Evolutionary conservation across 2,329 filamentous ascomycete species (phyloP), one percentile per base, ranked within the genome.

Genomic region (Biscogniauxia mediterranea): DNA sequence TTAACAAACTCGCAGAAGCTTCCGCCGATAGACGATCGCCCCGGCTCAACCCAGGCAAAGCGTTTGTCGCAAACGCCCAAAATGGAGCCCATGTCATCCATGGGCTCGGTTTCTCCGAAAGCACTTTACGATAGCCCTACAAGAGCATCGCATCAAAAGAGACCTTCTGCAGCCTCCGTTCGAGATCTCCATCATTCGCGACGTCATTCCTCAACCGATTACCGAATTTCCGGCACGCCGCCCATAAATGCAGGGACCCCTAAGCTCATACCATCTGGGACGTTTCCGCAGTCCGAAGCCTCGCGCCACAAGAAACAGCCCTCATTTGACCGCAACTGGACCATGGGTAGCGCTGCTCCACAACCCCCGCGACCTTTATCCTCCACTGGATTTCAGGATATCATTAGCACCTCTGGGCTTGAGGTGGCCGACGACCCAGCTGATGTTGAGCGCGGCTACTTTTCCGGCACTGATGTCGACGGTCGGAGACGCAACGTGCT

Each of bases 361-460:
- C 64, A 73, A 17, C 68, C 74, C 9, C 71, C 73, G 54, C 76
- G 83, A 7, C 84, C 84, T 4, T 72, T 85, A 20, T 86, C 84
- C 3, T 84, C 83, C 2, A 76, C 82, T 17, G 83, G 81, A 15
- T 70, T 82, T 32, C 79, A 81, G 28, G 82, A 84, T 57, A 68
- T 77, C 6, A 57, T 77, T 55, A 74, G 75, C 21, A 71, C 71
- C 21, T 77, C 78, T 1, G 77, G 77, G 17, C 68, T 75, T 7
- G 71, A 71, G 15, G 61, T 70, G 15, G 74, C 78, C 13, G 69
- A 79, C 64, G 82, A 85, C 61, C 80, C 80, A 17, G 75, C 80
- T 23, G 91, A 96, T 63, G 75, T 92, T 17, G 95, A 98, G 70
- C 86, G 92, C 42, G 94, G 93, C 23, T 98, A 98, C 75, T 97